Evolutionary conservation across 2,329 filamentous ascomycete species (phyloP).

Genomic region (Colletotrichum spinosum): DNA sequence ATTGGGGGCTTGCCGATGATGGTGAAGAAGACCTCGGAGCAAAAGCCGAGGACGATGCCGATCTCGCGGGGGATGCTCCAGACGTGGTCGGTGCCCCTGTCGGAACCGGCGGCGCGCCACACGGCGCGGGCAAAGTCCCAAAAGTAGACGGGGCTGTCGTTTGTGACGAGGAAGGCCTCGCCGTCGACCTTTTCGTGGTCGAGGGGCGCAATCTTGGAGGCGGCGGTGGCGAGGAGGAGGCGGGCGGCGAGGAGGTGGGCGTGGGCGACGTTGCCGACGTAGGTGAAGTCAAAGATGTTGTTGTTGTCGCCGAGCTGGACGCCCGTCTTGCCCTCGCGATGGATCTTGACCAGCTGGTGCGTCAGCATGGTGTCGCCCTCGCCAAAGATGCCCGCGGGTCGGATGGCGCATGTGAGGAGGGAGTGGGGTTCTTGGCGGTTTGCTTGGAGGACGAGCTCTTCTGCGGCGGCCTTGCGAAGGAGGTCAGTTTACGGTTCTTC

Average conservation of each 20-base stretch:
- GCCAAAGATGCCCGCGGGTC: constrained; percentile 91
- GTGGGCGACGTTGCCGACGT: constrained; percentile 75
- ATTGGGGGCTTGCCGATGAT: constrained; percentile 65
- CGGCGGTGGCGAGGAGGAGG: constrained; percentile 71
- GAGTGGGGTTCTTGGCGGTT: constrained; percentile 70
- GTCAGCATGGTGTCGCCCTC: constrained; percentile 86
- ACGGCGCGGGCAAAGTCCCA: constrained; percentile 88
- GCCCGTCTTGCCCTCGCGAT: constrained; percentile 74
- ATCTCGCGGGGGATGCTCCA: constrained; percentile 65
- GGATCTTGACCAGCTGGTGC: constrained; percentile 78
- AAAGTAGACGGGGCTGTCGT: constrained; percentile 89
- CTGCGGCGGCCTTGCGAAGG: constrained; percentile 73
- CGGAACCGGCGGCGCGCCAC: constrained; percentile 73
- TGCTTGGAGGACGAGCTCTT: constrained; percentile 81
- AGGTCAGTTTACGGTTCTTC: constrained; percentile 12
- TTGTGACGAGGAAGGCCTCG: constrained; percentile 90
- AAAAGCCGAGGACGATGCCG: constrained; percentile 63
- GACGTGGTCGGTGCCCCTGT: constrained; percentile 63
- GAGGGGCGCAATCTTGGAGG: constrained; percentile 69
- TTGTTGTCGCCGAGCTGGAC: constrained; percentile 82
- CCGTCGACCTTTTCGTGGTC: constrained; percentile 83
- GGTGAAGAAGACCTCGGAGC: constrained; percentile 64
- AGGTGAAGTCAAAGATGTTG: constrained; percentile 74
- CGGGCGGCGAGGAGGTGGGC: constrained; percentile 85
- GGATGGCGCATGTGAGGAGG: constrained; percentile 81